Evolutionary conservation across 1,284 basidiomycete genomes (phyloP).

Genomic region (Violaceomyces palustris): DNA sequence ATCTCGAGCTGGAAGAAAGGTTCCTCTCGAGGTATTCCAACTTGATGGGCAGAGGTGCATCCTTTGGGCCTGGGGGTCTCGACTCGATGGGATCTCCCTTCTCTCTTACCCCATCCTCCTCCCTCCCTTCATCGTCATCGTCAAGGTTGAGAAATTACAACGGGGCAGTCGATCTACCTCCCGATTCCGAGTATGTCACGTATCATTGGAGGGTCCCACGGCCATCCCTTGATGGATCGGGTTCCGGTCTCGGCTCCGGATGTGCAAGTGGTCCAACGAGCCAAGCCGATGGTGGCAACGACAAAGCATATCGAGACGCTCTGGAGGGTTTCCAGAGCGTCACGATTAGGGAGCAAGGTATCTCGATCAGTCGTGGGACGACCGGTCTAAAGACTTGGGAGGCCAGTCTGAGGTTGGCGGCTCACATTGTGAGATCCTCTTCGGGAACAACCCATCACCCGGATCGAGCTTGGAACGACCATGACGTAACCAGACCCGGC

Average conservation of each 20-base stretch:
- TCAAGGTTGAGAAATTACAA: no score
- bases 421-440: constrained; percentile 16
- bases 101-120: no score
- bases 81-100: no score
- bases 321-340: constrained; percentile 6
- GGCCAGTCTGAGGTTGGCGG: constrained; percentile 21
- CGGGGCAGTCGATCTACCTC: constrained; percentile 1
- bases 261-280: neutral
- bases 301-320: neutral
- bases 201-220: constrained; percentile 9
- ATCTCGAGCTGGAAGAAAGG: constrained; percentile 20
- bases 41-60: constrained; percentile 8
- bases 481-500: constrained; percentile 4
- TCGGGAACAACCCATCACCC: no score
- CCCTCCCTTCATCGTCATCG: no score
- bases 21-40: constrained; percentile 24
- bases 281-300: neutral
- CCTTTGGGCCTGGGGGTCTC: neutral
- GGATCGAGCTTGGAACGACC: no score
- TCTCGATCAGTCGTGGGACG: constrained; percentile 25
- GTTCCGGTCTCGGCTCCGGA: neutral
- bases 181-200: constrained; percentile 15
- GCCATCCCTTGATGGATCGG: neutral
- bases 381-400: constrained; percentile 34
- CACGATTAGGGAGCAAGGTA: constrained; percentile 23